Conservation (phyloP, 495 filamentous ascomycete species). For the Beverwykella pulmonaria region DNA sequence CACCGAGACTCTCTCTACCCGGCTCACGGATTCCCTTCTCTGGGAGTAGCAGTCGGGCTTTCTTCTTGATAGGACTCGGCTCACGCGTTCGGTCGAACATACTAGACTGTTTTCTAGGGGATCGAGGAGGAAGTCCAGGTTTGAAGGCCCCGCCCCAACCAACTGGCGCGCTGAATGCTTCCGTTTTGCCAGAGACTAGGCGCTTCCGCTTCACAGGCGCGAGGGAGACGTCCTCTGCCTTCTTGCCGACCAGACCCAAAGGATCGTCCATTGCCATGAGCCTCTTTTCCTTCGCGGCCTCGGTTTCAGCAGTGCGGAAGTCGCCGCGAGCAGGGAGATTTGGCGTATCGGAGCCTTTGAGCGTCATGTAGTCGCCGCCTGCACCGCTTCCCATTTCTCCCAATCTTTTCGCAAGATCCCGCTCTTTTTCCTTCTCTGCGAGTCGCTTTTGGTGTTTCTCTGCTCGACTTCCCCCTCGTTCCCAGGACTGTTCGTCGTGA, state of each 20-base stretch:
- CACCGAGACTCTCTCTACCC: slow-evolving; percentile 45
- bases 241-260: slow-evolving; percentile 61
- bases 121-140: slow-evolving; percentile 29
- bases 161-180: slow-evolving; percentile 42
- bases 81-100: slow-evolving; percentile 14
- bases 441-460: slow-evolving; percentile 70
- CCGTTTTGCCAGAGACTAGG: slow-evolving; percentile 35
- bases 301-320: neutral
- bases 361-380: slow-evolving; percentile 73
- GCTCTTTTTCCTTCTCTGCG: slow-evolving; percentile 74
- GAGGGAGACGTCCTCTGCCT: slow-evolving; percentile 63
- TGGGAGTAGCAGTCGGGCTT: slow-evolving; percentile 45
- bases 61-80: slow-evolving; percentile 43
- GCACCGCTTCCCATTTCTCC: slow-evolving; percentile 64
- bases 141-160: slow-evolving; percentile 49
- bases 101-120: slow-evolving; percentile 32
- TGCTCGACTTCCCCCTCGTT: slow-evolving; percentile 59
- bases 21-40: slow-evolving; percentile 50
- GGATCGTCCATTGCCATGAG: slow-evolving; percentile 13
- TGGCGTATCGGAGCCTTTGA: slow-evolving; percentile 7
- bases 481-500: slow-evolving; percentile 61
- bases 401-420: slow-evolving; percentile 75
- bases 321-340: slow-evolving; percentile 12
- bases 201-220: slow-evolving; percentile 75
- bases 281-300: slow-evolving; percentile 9